A percentile compares a stretch with the other conserved stretches of the same genome.
Conservation (phyloP, 257 asterid genomes). For the Solanum pinnatisectum region DNA sequence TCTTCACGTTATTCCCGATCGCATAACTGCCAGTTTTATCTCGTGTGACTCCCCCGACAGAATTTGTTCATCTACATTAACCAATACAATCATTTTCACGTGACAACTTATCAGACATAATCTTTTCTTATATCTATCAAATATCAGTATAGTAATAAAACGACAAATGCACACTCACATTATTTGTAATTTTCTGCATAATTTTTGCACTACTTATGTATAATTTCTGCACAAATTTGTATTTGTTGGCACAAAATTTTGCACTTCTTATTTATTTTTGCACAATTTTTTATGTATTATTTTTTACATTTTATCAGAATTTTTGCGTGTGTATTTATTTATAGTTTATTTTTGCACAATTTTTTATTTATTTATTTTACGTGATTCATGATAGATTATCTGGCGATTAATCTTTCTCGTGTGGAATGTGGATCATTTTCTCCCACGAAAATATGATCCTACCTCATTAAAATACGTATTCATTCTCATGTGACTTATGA, state of each 20-base stretch:
- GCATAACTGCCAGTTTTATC: too few species aligned
- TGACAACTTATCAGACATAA: too few species aligned
- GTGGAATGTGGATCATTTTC: not conserved
- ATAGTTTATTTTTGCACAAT: not conserved
- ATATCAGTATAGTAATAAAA: too few species aligned
- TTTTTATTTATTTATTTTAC: too few species aligned
- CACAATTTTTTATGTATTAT: not conserved
- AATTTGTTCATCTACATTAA: too few species aligned
- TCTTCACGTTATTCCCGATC: too few species aligned
- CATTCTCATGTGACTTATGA: not conserved
- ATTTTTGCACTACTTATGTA: not conserved
- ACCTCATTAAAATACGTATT: not conserved
- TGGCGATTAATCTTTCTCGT: not conserved
- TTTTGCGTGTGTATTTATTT: not conserved
- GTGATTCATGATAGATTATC: not conserved
- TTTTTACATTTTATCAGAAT: not conserved
- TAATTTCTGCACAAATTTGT: not conserved
- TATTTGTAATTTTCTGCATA: too few species aligned
- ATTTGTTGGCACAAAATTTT: not conserved
- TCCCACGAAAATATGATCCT: not conserved
- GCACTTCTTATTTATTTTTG: not conserved
- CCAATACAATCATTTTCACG: too few species aligned
- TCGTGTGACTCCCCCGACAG: accelerated
- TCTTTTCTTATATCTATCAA: too few species aligned
- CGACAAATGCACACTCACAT: too few species aligned